Evolutionary conservation across 441 rosid species (phyloP).

Genomic region (Cnidoscolus chayamansa): DNA sequence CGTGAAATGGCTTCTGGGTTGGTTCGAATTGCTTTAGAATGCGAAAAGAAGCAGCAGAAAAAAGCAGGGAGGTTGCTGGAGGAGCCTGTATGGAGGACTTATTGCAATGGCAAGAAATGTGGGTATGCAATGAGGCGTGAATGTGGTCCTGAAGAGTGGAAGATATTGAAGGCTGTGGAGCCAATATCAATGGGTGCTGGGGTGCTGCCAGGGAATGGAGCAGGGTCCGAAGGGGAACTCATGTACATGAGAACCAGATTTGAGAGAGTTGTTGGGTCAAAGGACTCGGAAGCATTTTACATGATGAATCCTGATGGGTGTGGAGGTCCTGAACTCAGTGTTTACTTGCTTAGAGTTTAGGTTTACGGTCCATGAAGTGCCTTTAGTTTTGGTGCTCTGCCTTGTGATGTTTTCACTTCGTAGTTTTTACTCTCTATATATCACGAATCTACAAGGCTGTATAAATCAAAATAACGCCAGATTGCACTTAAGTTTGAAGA

Average conservation of each 20-base stretch:
- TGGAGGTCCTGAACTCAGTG: slow-evolving; percentile 92
- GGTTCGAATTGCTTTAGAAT: slow-evolving; percentile 83
- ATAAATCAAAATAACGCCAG: no score
- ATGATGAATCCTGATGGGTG: slow-evolving; percentile 98
- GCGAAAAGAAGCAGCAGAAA: slow-evolving; percentile 49
- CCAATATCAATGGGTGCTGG: slow-evolving; percentile 96
- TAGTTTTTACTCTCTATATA: no score
- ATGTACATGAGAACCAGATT: slow-evolving; percentile 97
- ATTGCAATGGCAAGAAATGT: slow-evolving; percentile 83
- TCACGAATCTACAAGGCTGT: no score
- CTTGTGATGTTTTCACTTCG: no score
- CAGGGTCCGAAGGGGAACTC: slow-evolving; percentile 47
- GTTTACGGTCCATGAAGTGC: neutral
- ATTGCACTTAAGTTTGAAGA: no score
- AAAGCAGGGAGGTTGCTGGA: slow-evolving; percentile 59
- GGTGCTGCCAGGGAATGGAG: slow-evolving; percentile 60
- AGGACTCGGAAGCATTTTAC: slow-evolving; percentile 93
- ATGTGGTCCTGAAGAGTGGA: slow-evolving; percentile 63
- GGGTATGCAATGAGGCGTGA: slow-evolving; percentile 77
- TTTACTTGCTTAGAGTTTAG: slow-evolving; percentile 84
- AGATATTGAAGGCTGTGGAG: slow-evolving; percentile 71
- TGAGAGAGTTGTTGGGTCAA: slow-evolving; percentile 84
- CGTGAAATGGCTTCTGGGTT: slow-evolving; percentile 93
- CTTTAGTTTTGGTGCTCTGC: no score
- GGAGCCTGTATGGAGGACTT: slow-evolving; percentile 86